Percentiles rank a stretch among this genome's conserved stretches.
Evolutionary conservation across 495 filamentous ascomycete species (phyloP).

Genomic region (Neurospora sp.): DNA sequence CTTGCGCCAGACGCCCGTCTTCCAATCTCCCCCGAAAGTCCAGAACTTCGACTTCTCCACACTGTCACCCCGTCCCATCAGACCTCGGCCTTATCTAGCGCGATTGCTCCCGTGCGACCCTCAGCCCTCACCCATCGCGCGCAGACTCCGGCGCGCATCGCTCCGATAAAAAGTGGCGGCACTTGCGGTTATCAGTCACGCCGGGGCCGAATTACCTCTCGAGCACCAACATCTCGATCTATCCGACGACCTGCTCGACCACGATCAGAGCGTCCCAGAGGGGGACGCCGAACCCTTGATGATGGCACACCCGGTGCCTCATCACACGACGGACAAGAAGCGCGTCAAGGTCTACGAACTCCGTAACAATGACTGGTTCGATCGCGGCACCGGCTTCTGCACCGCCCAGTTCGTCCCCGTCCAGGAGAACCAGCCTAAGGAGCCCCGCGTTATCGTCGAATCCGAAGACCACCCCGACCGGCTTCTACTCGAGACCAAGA

Average conservation of each 20-base stretch:
- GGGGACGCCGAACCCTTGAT: constrained; percentile 39
- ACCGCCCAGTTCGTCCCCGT: constrained; percentile 62
- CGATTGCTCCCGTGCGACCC: background rate
- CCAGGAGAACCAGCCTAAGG: constrained; percentile 44
- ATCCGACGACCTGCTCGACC: constrained; percentile 28
- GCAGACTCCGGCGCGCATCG: constrained; percentile 23
- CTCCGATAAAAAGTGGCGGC: constrained; percentile 34
- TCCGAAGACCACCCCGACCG: constrained; percentile 85
- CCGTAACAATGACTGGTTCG: constrained; percentile 97
- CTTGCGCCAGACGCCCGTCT: background rate
- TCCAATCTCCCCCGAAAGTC: background rate
- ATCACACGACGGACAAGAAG: constrained; percentile 79
- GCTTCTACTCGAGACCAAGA: constrained; percentile 76
- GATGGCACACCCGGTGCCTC: constrained; percentile 83
- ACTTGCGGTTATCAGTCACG: constrained; percentile 33
- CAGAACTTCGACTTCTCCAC: background rate
- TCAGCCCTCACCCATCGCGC: constrained; percentile 15
- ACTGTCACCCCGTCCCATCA: background rate
- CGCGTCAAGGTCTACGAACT: constrained; percentile 99
- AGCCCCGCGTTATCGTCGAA: constrained; percentile 80
- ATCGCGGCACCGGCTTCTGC: constrained; percentile 94
- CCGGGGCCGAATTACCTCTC: constrained; percentile 34
- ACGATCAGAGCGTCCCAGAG: constrained; percentile 24
- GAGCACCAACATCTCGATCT: constrained; percentile 34
- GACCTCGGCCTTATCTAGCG: constrained; percentile 2